Base-by-base conservation (phyloP, 2,329 filamentous ascomycete species). In the Coniochaeta pulveracea region DNA sequence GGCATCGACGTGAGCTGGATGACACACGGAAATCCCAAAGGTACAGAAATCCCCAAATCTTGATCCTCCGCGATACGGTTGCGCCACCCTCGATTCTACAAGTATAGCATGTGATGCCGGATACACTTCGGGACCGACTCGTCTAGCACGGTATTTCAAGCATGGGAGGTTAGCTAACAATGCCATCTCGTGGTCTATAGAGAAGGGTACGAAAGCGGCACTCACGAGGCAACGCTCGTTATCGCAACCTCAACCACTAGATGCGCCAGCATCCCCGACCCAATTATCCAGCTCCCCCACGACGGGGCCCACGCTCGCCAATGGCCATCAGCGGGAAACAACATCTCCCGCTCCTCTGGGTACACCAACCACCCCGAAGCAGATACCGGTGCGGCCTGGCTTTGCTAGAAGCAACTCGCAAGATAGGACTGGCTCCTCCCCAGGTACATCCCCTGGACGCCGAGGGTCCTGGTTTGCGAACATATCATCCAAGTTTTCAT, bases 391-490 rank as follows among this genome's bases (percentile, higher is more conserved):
- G 10, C 52, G 54, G 10, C 47, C 50, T 5, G 47, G 47, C 10
- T 46, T 54, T 17, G 31, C 46, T n/a, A 52, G 54, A 30, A 49
- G 44, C 32, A 40, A 40, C 19, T 54, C 58, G 1, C 48, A 46
- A 22, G 52, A 56, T 19, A 56, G 49, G 46, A 53, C 22, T 34
- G 41, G 34, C 26, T 49, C 46, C 35, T 43, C 57, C 23, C 17
- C 45, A 35, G 38, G 49, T 46, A 33, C 56, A 12, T 56, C 61
- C 2, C 55, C 61, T 6, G 60, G 64, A 28, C 66, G 74, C 34
- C 72, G 85, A 42, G 79, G 77, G 40, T 94, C 88, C 10, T 98
- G 91, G 91, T 88, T 96, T 49, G 85, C 84, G 36, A 94, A 77
- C 50, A 76, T 96, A 44, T 93, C 85, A 42, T 89, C 85, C 43